These are phyloP conservation scores for Calonectria henricotiae DNA, from an alignment of 2,329 filamentous ascomycete species.

Conservation along the genomic window DNA sequence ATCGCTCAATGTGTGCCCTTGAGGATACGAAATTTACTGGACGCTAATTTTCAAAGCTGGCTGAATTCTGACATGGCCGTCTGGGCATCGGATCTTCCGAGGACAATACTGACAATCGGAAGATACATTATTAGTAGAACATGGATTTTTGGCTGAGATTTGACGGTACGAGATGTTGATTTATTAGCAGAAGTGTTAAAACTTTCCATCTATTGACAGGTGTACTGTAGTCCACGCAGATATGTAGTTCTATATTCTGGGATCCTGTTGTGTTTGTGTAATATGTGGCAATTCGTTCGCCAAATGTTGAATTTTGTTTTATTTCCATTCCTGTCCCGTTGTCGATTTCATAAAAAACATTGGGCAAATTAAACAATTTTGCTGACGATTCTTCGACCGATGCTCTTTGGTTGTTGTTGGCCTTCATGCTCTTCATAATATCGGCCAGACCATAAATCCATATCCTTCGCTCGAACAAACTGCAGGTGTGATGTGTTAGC, in stretches of 20 bases:
- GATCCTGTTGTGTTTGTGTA: not conserved
- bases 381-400: conserved; percentile 6
- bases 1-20: not conserved
- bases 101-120: no score
- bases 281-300: not conserved
- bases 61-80: not conserved
- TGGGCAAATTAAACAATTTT: not conserved
- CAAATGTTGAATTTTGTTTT: not conserved
- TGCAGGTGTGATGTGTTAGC: not conserved
- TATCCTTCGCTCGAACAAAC: conserved; percentile 62
- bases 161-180: not conserved
- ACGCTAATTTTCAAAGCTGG: no score
- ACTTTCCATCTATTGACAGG: not conserved
- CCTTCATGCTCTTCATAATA: conserved; percentile 33
- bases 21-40: no score
- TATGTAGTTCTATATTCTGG: not conserved
- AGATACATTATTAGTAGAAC: no score
- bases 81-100: no score
- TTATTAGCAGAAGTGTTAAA: not conserved
- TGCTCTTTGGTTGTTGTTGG: conserved; percentile 6
- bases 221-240: conserved; percentile 8
- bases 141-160: no score
- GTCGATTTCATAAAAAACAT: not conserved
- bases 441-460: conserved; percentile 64
- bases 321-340: not conserved